These are phyloP conservation scores for Ophiocordyceps robertsii DNA, from an alignment of 2,329 filamentous ascomycete genomes.

Conservation along the genomic window DNA sequence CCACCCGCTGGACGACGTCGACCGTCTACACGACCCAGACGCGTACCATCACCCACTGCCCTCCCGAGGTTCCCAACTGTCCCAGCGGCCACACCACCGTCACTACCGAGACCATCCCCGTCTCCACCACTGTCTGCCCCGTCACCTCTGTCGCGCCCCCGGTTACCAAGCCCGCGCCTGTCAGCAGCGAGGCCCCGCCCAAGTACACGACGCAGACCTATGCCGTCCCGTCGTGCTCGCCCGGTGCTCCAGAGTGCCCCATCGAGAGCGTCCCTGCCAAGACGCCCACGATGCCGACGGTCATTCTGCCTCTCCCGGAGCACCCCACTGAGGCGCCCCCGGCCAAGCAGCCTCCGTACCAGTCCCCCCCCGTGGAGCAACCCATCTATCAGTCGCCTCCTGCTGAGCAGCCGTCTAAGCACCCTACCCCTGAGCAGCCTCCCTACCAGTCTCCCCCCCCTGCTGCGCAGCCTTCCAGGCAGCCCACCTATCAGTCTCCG, in stretches of 20 bases:
- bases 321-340: background rate
- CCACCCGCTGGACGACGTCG: slow-evolving; percentile 14
- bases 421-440: background rate
- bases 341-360: background rate
- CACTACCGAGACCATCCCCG: slow-evolving; percentile 14
- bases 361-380: background rate
- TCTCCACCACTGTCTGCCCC: slow-evolving; percentile 27
- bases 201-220: slow-evolving; percentile 18
- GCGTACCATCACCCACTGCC: slow-evolving; percentile 9
- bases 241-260: slow-evolving; percentile 16
- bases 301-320: slow-evolving; percentile 12
- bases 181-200: slow-evolving; percentile 4
- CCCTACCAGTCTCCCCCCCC: background rate
- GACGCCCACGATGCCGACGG: slow-evolving; percentile 14
- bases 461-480: background rate
- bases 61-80: slow-evolving; percentile 16
- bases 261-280: slow-evolving; percentile 8
- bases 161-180: no score
- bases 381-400: background rate
- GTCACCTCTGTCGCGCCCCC: background rate
- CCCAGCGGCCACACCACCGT: slow-evolving; percentile 12
- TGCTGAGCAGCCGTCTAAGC: background rate
- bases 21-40: slow-evolving; percentile 16
- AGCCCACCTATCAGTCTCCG: background rate
- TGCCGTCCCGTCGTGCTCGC: slow-evolving; percentile 18